These are phyloP conservation scores for Kentomonas sorsogonicus DNA, from an alignment of 208 protist genomes.

Conservation along the genomic window DNA sequence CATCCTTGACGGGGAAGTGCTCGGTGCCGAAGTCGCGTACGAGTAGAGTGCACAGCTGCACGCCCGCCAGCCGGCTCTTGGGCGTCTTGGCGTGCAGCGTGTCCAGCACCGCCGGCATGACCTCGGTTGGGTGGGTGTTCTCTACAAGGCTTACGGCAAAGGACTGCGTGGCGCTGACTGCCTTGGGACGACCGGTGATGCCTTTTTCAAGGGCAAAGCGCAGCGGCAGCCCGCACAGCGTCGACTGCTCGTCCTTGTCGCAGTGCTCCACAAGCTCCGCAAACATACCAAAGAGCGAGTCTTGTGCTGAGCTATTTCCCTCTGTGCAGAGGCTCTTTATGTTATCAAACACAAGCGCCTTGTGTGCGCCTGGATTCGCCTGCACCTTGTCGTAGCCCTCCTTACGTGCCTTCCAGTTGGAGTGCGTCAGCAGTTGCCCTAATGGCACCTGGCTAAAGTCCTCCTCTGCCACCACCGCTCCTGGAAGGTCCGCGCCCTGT, in stretches of 20 bases:
- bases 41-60: slow-evolving; percentile 44
- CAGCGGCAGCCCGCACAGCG: slow-evolving; percentile 35
- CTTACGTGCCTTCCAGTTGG: slow-evolving; percentile 77
- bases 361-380: slow-evolving; percentile 20
- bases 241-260: slow-evolving; percentile 23
- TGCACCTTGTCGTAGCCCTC: slow-evolving; percentile 52
- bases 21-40: slow-evolving; percentile 63
- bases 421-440: slow-evolving; percentile 41
- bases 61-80: slow-evolving; percentile 50
- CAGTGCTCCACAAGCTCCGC: slow-evolving; percentile 33
- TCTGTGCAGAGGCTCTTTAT: slow-evolving; percentile 34
- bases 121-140: slow-evolving; percentile 30
- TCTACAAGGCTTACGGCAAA: slow-evolving; percentile 50
- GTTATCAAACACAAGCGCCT: slow-evolving; percentile 30
- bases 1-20: slow-evolving; percentile 50
- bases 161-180: slow-evolving; percentile 30
- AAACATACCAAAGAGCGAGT: slow-evolving; percentile 58
- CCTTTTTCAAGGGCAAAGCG: slow-evolving; percentile 59
- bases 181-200: slow-evolving; percentile 71
- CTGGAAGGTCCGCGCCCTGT: not conserved
- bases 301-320: slow-evolving; percentile 53
- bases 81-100: slow-evolving; percentile 54
- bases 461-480: slow-evolving; percentile 17
- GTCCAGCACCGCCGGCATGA: slow-evolving; percentile 43
- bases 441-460: slow-evolving; percentile 48